Evolutionary conservation across 345 rosid species (phyloP).

Genomic region (Melaleuca alternifolia): DNA sequence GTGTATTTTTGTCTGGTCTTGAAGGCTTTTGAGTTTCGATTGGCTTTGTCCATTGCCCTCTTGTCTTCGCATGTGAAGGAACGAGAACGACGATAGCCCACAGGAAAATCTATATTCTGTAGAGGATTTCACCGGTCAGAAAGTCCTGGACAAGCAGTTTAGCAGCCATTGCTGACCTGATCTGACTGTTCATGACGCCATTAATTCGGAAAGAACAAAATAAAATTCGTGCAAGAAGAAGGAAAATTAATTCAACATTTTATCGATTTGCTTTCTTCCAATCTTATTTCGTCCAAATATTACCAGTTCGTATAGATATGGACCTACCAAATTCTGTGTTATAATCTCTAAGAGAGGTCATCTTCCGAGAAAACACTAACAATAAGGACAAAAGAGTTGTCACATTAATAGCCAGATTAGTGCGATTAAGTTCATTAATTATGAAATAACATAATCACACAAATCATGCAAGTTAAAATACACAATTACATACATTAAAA

Average conservation of each 20-base stretch:
- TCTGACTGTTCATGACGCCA: slow-evolving; percentile 17
- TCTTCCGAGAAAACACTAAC: too few species aligned
- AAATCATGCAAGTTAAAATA: not conserved
- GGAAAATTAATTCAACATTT: too few species aligned
- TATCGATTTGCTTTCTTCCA: too few species aligned
- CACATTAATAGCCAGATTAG: not conserved
- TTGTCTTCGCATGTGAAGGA: not conserved
- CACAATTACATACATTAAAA: not conserved
- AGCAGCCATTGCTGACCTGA: slow-evolving; percentile 82
- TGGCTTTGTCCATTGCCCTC: too few species aligned
- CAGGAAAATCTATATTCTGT: not conserved
- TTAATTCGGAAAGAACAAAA: not conserved
- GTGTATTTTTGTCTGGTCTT: too few species aligned
- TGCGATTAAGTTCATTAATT: not conserved
- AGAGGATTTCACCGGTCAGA: slow-evolving; percentile 28
- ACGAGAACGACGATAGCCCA: not conserved
- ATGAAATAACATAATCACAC: not conserved
- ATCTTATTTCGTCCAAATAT: too few species aligned
- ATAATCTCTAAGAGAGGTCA: too few species aligned
- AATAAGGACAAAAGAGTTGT: too few species aligned
- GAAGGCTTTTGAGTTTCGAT: too few species aligned
- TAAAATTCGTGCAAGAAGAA: too few species aligned
- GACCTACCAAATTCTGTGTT: too few species aligned
- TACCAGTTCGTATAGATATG: too few species aligned
- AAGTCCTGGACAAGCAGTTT: slow-evolving; percentile 68